Base-by-base conservation (phyloP, 164 flowering plant genomes). In the Chloranthus sessilifolius region DNA sequence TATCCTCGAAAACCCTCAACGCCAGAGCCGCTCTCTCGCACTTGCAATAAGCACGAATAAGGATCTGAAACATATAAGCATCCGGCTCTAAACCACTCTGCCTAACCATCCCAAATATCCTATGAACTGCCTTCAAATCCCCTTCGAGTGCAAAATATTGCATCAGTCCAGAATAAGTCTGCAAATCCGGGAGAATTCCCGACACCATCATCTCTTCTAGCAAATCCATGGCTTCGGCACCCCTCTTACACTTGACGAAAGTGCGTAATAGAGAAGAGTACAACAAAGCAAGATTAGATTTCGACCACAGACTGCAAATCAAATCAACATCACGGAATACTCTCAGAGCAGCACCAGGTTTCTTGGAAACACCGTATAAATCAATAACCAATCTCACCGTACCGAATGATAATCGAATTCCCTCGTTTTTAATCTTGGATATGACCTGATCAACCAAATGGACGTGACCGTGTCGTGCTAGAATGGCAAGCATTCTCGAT, bases 111-210 rank as follows among this genome's bases (percentile, higher is more conserved):
- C 70, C 62, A 64, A 80, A 81, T n/a, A 92, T 75, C 50, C 69
- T 74, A 50, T 88, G 95, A 35, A 88, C 89, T 1, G 69, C 78
- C 59, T 70, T 76, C 36, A 84, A 60, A 55, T 88, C 95, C 39
- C 83, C 95, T 56, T 72, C 70, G 9, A 59, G 53, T 25, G 95
- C 95, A 74, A 84, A 88, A 59, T 83, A 63, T 70, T 88, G 79
- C 78, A 92, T 80, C 75, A 88, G 61, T 12, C 95, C 95, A 14
- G 79, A 72, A 74, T 66, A 86, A 12, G 94, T 88, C 68, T 82
- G 96, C 42, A 77, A 52, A 67, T 88, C 95, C 4, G 98, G 96
- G 47, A 45, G 30, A 49, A 76, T 53, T 21, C 79, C 92, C 23
- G 53, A 39, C 26, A 68, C 43, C 11, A 85, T 61, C 95, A 86